These are phyloP conservation scores for Parasitella parasitica DNA, from an alignment of 371 early-diverging fungal genomes.

Conservation along the genomic window DNA sequence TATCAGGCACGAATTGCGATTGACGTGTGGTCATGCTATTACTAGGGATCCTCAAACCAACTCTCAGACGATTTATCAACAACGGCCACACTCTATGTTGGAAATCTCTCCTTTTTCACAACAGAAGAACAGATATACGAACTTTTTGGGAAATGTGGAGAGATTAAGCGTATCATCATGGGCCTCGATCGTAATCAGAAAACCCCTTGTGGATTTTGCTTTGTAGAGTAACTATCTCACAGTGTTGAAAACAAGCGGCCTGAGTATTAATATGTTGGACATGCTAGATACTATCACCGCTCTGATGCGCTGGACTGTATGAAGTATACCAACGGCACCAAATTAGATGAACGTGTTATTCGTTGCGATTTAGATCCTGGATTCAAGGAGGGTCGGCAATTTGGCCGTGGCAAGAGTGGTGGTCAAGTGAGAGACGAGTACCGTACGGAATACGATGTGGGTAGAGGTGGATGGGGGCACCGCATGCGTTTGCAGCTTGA, in stretches of 20 bases:
- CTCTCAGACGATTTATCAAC: slow-evolving; percentile 66
- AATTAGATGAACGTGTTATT: slow-evolving; percentile 93
- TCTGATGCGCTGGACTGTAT: slow-evolving; percentile 87
- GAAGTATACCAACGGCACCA: slow-evolving; percentile 93
- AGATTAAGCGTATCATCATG: slow-evolving; percentile 98
- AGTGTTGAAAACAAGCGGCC: not conserved
- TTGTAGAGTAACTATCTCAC: slow-evolving; percentile 88
- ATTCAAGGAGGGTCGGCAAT: slow-evolving; percentile 94
- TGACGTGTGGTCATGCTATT: not conserved
- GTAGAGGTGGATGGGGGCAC: slow-evolving; percentile 97
- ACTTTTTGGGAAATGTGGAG: slow-evolving; percentile 94
- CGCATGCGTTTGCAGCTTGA: slow-evolving; percentile 65
- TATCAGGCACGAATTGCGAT: not conserved
- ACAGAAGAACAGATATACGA: slow-evolving; percentile 98
- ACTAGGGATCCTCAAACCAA: slow-evolving; percentile 71
- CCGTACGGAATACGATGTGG: slow-evolving; percentile 91
- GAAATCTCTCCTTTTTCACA: slow-evolving; percentile 97
- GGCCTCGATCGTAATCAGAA: slow-evolving; percentile 92
- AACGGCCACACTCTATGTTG: slow-evolving; percentile 92
- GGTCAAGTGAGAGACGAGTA: slow-evolving; percentile 97
- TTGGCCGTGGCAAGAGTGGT: slow-evolving; percentile 94
- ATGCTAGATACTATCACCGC: slow-evolving; percentile 82
- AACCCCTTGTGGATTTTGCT: slow-evolving; percentile 99
- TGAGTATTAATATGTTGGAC: not conserved
- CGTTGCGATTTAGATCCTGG: slow-evolving; percentile 98